Conservation (phyloP, 2,329 filamentous ascomycete genomes). For the Penicillium sp. region DNA sequence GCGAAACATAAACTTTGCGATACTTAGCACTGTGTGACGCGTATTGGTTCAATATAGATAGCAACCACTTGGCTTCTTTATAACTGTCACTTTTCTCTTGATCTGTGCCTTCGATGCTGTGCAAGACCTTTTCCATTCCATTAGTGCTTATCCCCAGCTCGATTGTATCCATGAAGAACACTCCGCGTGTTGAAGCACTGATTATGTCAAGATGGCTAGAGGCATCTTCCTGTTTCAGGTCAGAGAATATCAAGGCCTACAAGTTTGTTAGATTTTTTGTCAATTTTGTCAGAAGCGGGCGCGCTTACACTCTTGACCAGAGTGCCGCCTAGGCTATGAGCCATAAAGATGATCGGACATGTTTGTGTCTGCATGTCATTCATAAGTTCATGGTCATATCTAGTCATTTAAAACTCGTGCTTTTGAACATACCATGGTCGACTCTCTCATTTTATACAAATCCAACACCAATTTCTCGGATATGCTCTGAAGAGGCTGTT, state of each 20-base stretch:
- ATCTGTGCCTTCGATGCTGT: constrained; percentile 31
- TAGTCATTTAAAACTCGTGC: background rate
- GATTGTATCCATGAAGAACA: constrained; percentile 41
- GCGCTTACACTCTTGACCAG: constrained; percentile 29
- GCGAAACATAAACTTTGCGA: constrained; percentile 9
- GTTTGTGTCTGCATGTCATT: constrained; percentile 9
- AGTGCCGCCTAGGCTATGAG: constrained; percentile 31
- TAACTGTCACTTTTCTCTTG: constrained; percentile 10
- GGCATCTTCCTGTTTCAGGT: constrained; percentile 4
- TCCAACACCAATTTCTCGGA: constrained; percentile 9
- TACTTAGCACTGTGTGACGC: background rate
- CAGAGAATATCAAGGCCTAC: constrained; percentile 17
- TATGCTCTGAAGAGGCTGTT: constrained; percentile 1
- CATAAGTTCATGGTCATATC: background rate
- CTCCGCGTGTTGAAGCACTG: constrained; percentile 25
- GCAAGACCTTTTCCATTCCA: constrained; percentile 32
- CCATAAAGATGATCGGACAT: constrained; percentile 32
- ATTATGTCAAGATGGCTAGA: constrained; percentile 18
- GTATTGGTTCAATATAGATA: constrained; percentile 8
- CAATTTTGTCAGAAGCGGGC: background rate
- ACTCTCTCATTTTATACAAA: constrained; percentile 7
- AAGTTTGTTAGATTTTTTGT: constrained; percentile 1
- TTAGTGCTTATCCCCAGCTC: constrained; percentile 34
- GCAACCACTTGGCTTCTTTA: constrained; percentile 14
- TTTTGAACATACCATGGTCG: background rate